Evolutionary conservation across 2,329 filamentous ascomycete genomes (phyloP), one percentile per base, ranked within the genome.

Genomic region (Magnaporthiopsis incrustans): DNA sequence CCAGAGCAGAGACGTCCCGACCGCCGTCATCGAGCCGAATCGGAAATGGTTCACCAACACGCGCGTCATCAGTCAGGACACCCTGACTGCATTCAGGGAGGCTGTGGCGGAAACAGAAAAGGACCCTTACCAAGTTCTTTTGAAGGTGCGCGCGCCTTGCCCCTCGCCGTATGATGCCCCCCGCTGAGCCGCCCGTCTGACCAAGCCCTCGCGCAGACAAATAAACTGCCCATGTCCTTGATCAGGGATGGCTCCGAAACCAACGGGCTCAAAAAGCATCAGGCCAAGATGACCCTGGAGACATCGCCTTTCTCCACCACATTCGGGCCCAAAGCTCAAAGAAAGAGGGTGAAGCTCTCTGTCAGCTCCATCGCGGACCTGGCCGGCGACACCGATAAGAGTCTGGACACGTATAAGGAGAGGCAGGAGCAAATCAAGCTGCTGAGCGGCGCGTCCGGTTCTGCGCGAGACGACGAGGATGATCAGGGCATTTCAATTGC

Each of bases 1-100:
- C 68, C 74, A 98, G 79, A 92, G 89, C 66, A 83, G 87, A 72
- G 92, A 97, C 50, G 78, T 88, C 27, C 93, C 94, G 60, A 86
- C 84, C 66, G 95, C 94, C 69, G 86, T 93, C 69, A 90, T 98
- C 73, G 94, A 98, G 80, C 95, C 95, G 61, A 96, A 98, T 78
- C 85, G 95, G 72, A 96, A 96, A 79, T 99, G 95, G 95, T 99
- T 99, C 79, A 91, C 89, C 71, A 97, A 97, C 77, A 97, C 94
- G 44, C 83, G 95, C 69, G 84, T 87, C 60, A 96, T 98, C 72
- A 92, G 90, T 3, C 94, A 98, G 75, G 91, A 97, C 74, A 90
- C 66, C 25, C 65, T 70, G 60, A 60, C 63, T 59, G 87, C 90
- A 2, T 99, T 99, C 78, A 88, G 95, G 67, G 89, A 93, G 66